A percentile compares a stretch with the other conserved stretches of the same genome.
Conservation (phyloP, 2,329 filamentous ascomycete genomes). For the Curvularia lunata region DNA sequence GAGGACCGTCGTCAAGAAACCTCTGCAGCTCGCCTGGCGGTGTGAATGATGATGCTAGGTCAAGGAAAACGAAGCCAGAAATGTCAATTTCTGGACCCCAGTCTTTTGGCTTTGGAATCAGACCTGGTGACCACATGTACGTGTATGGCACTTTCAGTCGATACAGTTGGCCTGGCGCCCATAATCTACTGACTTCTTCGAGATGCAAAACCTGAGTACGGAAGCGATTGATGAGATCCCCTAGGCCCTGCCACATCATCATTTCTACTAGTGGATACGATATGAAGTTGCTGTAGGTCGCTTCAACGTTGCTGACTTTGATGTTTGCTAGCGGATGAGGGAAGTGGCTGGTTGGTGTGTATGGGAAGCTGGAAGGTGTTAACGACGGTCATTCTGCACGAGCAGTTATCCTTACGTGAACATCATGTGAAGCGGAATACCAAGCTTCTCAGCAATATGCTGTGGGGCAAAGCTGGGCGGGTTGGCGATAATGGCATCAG, state of each 20-base stretch:
- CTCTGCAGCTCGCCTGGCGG: conserved; percentile 62
- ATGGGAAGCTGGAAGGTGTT: conserved; percentile 64
- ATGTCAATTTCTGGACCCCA: conserved; percentile 75
- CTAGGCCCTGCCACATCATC: conserved; percentile 70
- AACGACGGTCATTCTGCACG: conserved; percentile 3
- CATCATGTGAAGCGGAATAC: conserved; percentile 81
- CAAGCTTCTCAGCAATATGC: conserved; percentile 76
- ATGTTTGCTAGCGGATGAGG: conserved; percentile 80
- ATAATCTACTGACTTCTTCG: conserved; percentile 76
- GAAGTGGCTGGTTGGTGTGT: conserved; percentile 75
- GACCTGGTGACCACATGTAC: conserved; percentile 68
- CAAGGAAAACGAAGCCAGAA: conserved; percentile 79
- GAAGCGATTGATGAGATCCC: conserved; percentile 78
- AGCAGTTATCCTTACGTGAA: conserved; percentile 69
- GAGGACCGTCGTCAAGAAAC: conserved; percentile 51
- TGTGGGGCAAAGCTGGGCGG: conserved; percentile 79
- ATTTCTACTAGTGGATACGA: conserved; percentile 81
- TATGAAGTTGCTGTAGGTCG: conserved; percentile 78
- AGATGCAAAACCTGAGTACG: conserved; percentile 71
- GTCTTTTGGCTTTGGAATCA: conserved; percentile 71
- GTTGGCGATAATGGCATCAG: conserved; percentile 81
- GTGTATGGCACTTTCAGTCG: conserved; percentile 77
- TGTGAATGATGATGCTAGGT: conserved; percentile 66
- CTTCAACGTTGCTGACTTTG: conserved; percentile 73
- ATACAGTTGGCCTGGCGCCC: conserved; percentile 76